Evolutionary conservation across 176 grass and related monocot genomes (phyloP), one percentile per base, ranked within the genome.

Genomic region (Avena sativa): DNA sequence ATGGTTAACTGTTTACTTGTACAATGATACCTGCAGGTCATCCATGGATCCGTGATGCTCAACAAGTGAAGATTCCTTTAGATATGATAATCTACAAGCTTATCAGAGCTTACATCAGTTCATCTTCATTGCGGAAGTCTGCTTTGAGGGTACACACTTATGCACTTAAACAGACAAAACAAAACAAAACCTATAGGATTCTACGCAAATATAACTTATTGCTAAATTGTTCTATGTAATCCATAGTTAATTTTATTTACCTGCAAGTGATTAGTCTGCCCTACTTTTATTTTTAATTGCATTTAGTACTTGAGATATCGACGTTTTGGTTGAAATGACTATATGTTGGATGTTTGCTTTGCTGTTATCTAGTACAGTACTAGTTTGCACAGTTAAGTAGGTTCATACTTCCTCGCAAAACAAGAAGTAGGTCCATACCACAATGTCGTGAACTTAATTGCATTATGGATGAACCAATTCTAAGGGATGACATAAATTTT

Each of bases 11-110:
- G 20, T 60, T 89, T 67, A 5, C 67, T 78, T 51, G 53, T 85
- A 79, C 72, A 74, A 86, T 75, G 67, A 51, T 87, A 93, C 60
- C 52, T 85, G 70, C 63, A 91, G 97, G 97, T 86, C 97, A 99
- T 92, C 94, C 97, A 3, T 99, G 97, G 97, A 89, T 99, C 57
- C 86, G 89, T 40, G 82, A 94, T 74, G 80, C 89, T 63, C 90
- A 97, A 87, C 94, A 97, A 80, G 87, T 97, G 38, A 97, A 93
- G 82, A 88, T 99, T 90, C 94, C 97, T 65, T 73, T 99, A 75
- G 97, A 99, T 83, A 97, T 97, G 90, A 94, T 97, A 88, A 89
- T 97, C 56, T 99, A 94, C 87, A 99, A 99, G 84, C 92, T 94
- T 74, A 92, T 97, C 85, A 87, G 91, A 85, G 97, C 97, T 87